phyloP scores from a whole-genome alignment of 805 yeast species.

The Metschnikowia proteae region DNA sequence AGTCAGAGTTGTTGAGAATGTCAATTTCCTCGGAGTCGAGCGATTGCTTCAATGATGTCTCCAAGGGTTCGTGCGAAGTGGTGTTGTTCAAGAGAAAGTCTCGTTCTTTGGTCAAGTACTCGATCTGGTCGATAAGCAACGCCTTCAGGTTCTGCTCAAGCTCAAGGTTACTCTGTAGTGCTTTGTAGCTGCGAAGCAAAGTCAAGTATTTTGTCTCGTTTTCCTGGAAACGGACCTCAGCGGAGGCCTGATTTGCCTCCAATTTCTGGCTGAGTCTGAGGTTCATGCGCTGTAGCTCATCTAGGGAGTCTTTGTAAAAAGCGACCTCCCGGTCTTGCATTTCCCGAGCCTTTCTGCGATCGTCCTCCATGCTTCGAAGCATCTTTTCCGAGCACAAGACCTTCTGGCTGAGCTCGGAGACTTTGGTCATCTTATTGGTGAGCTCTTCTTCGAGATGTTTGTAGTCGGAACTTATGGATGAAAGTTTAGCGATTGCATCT shows the following conservation, averaged over 20 bases:
- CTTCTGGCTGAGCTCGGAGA: slow-evolving; percentile 27
- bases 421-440: slow-evolving; percentile 19
- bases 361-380: slow-evolving; percentile 27
- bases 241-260: slow-evolving; percentile 8
- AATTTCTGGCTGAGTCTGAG: slow-evolving; percentile 19
- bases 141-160: slow-evolving; percentile 50
- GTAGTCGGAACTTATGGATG: slow-evolving; percentile 24
- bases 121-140: slow-evolving; percentile 53
- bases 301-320: slow-evolving; percentile 31
- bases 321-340: slow-evolving; percentile 27
- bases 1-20: slow-evolving; percentile 3
- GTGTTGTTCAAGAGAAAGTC: slow-evolving; percentile 13
- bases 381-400: slow-evolving; percentile 25
- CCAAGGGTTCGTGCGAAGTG: slow-evolving; percentile 3
- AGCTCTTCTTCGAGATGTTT: slow-evolving; percentile 32
- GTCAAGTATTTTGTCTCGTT: slow-evolving; percentile 25
- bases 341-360: slow-evolving; percentile 26
- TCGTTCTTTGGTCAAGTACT: slow-evolving; percentile 40
- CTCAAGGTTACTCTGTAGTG: slow-evolving; percentile 48
- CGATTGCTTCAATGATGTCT: slow-evolving; percentile 1
- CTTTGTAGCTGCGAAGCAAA: slow-evolving; percentile 33
- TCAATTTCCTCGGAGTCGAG: neutral
- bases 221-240: slow-evolving; percentile 7
- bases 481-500: slow-evolving; percentile 29
- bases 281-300: slow-evolving; percentile 26